Base-by-base conservation (phyloP, 176 grass and related monocot species). In the Phoenix roebelenii region DNA sequence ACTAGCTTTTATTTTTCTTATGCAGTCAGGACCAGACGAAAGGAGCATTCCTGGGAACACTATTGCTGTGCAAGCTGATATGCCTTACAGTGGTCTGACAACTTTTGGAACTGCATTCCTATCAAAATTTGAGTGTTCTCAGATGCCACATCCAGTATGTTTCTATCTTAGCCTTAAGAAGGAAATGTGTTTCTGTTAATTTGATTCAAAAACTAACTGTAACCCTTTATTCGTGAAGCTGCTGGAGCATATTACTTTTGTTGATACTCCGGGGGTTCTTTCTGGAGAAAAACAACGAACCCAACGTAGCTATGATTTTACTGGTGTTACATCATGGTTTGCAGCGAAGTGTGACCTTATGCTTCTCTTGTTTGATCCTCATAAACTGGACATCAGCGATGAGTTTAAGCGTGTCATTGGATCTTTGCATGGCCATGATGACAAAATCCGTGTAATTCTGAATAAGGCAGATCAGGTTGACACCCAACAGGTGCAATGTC, bases 81-180 rank as follows among this genome's bases (percentile, higher is more conserved):
- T 98, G 94, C 94, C 94, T 70, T 98, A 65, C 60, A 86, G 76
- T 55, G 94, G 94, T 74, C 79, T 98, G 54, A 98, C 88, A 50
- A 88, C 85, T 73, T 98, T 89, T 72, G 94, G 94, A 52, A 89
- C 82, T 60, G 67, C 94, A 9, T 98, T 98, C 76, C 73, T 98
- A 7, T 98, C 88, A 20, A 98, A 98, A 64, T 98, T 98, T 18
- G 84, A 98, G 76, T 98, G 94, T 74, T 98, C 94, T 67, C 94
- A 98, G 78, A 98, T 98, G 85, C 94, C 81, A 55, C 88, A 98
- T 74, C 76, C 84, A 57, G 93, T 92, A 98, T 81, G 71, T 10
- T 44, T 44, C 7, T 14, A 14, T 44, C 35, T 44, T 3, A 44
- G 35, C 6, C 35, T 12, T 44, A 44, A 44, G 12, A 10, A 12